These are phyloP conservation scores for Quercus alba DNA, from an alignment of 306 rosid species.

Conservation along the genomic window DNA sequence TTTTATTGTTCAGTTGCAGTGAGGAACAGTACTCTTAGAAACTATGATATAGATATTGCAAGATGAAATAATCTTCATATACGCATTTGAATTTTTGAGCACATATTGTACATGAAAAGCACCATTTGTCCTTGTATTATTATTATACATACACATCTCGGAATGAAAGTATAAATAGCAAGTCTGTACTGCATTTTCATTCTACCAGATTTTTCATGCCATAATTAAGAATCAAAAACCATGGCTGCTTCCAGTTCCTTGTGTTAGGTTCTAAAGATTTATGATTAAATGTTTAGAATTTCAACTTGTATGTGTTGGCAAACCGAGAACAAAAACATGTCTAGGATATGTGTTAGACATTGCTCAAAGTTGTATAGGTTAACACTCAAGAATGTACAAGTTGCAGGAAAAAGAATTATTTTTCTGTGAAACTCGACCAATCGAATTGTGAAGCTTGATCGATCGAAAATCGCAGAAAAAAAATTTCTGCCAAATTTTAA, in stretches of 20 bases:
- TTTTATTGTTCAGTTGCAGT: neutral
- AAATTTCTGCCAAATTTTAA: no score
- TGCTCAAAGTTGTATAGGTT: no score
- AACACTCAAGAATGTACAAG: no score
- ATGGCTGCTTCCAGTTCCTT: neutral
- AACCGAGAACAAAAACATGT: no score
- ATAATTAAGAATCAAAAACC: slow-evolving; percentile 32
- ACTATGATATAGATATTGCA: neutral
- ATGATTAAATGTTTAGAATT: no score
- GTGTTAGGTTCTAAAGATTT: no score
- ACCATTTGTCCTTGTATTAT: neutral
- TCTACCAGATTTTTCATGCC: neutral
- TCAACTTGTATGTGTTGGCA: no score
- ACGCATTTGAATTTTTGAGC: slow-evolving; percentile 1
- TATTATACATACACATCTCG: neutral
- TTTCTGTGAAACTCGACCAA: no score
- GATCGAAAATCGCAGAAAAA: no score
- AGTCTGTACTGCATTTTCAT: slow-evolving; percentile 5
- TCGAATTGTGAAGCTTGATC: no score
- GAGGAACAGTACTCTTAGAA: neutral
- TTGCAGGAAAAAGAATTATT: no score
- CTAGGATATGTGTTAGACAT: no score
- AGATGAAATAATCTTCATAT: neutral
- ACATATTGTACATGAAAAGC: slow-evolving; percentile 7
- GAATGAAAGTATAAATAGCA: neutral